Evolutionary conservation across 1,284 basidiomycete genomes (phyloP).

Genomic region (Ganoderma leucocontextum): DNA sequence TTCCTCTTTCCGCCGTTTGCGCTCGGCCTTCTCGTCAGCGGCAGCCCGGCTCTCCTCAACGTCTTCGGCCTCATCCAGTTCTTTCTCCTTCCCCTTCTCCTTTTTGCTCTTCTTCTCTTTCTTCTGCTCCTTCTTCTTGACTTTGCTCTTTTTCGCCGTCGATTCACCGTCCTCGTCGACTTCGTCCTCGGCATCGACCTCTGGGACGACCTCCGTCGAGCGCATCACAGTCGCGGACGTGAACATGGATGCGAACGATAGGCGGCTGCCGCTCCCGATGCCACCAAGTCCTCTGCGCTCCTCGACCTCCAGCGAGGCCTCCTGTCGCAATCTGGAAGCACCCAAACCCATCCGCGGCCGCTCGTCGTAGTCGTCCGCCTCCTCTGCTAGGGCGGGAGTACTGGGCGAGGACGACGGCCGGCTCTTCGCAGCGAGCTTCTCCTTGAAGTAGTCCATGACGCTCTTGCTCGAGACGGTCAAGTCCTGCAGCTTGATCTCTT

Average conservation of each 20-base stretch:
- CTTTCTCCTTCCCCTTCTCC: slow-evolving; percentile 21
- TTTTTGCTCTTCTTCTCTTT: slow-evolving; percentile 26
- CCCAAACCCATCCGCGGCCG: slow-evolving; percentile 32
- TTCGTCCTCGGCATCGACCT: slow-evolving; percentile 1
- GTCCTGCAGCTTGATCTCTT: slow-evolving; percentile 41
- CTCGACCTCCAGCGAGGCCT: slow-evolving; percentile 18
- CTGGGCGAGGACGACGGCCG: slow-evolving; percentile 17
- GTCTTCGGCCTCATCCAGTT: slow-evolving; percentile 11
- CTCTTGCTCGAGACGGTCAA: slow-evolving; percentile 44
- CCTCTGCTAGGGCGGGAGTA: slow-evolving; percentile 10
- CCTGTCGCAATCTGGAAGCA: slow-evolving; percentile 27
- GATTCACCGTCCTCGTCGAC: slow-evolving; percentile 9
- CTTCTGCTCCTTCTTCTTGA: slow-evolving; percentile 26
- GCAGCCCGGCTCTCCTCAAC: not conserved
- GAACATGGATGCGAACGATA: slow-evolving; percentile 32
- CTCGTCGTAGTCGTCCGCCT: slow-evolving; percentile 19
- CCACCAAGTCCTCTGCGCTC: slow-evolving; percentile 27
- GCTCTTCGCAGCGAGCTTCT: slow-evolving; percentile 45
- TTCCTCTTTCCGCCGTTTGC: slow-evolving; percentile 31
- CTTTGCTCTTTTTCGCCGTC: slow-evolving; percentile 15
- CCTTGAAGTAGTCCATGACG: slow-evolving; percentile 48
- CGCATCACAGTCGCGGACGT: slow-evolving; percentile 24
- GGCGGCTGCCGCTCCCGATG: slow-evolving; percentile 27
- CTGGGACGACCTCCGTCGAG: slow-evolving; percentile 12
- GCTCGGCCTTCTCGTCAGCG: slow-evolving; percentile 25